Base-by-base conservation (phyloP, 352 stramenopile genomes). In the Globisporangium orthogonon region DNA sequence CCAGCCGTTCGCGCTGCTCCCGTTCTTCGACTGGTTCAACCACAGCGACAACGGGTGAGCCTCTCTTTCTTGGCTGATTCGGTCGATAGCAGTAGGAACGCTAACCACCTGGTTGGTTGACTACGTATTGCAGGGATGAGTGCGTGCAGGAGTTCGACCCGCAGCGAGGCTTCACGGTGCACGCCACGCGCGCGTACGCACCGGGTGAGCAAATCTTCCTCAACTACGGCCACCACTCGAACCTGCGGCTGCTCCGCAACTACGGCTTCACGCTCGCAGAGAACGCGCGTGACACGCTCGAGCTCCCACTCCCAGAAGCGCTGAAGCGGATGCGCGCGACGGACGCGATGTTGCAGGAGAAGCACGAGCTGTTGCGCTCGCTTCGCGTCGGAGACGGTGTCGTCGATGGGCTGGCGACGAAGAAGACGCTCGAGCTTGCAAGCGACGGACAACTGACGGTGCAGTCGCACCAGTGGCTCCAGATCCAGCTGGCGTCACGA, bases 1-100 rank as follows among this genome's bases (percentile, higher is more conserved):
- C 35, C 83, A 92, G 65, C 84, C 84, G 29, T 94, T 94, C 69
- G 74, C 82, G 23, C 71, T 94, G 15, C 86, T 91, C 33, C 84
- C 84, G 35, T 89, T 91, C 64, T 91, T 94, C 54, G 84, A 94
- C 70, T 94, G 75, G 76, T 92, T 92, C 63, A 91, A 94, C 54
- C 84, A 94, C 53, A 65, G 67, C 30, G 67, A 83, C 48, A 69
- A 70, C 18, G 70, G 78, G 80, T 91, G 70, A 31, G 61, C 15
- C 23, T 10, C n/a, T 28, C 29, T 13, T 43, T 17, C 37, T 43
- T 5, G 3, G 37, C 13, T 13, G 37, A 41, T 1, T 13, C 13
- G 7, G 7, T 11, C 29, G 33, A 6, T 3, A 10, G 1, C 40
- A 14, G 11, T 13, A 43, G 2, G 15, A 4, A 43, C 43, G 6